Conservation (phyloP, 2,329 filamentous ascomycete genomes). For the Neofusicoccum sp. region DNA sequence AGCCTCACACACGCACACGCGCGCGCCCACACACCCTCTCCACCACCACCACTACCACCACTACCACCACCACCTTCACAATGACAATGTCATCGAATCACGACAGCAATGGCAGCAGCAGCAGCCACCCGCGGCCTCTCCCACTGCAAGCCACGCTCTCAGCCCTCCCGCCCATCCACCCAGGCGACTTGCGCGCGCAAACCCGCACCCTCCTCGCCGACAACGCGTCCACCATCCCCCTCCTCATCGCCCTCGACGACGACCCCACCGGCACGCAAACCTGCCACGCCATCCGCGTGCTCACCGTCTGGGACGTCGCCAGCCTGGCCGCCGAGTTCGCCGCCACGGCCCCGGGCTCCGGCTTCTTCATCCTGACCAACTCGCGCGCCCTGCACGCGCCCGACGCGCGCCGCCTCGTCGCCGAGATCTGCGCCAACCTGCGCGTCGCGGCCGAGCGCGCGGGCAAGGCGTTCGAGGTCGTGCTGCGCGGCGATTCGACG, state of each 20-base stretch:
- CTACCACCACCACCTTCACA: not conserved
- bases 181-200: conserved; percentile 23
- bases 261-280: conserved; percentile 62
- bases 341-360: conserved; percentile 36
- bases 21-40: no score
- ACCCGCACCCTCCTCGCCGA: conserved; percentile 24
- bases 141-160: conserved; percentile 22
- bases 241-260: conserved; percentile 49
- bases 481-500: conserved; percentile 58
- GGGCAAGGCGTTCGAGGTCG: conserved; percentile 50
- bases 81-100: not conserved
- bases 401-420: conserved; percentile 49
- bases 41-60: not conserved
- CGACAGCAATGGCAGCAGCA: not conserved
- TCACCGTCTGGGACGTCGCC: conserved; percentile 53
- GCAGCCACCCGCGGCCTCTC: not conserved
- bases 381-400: conserved; percentile 54
- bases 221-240: conserved; percentile 24
- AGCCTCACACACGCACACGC: no score
- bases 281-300: conserved; percentile 57
- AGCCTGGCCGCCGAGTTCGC: conserved; percentile 48
- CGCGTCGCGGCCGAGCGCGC: conserved; percentile 43
- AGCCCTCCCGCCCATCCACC: conserved; percentile 22
- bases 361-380: conserved; percentile 63
- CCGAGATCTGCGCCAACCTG: conserved; percentile 53